Percentiles rank a stretch among this genome's conserved stretches.
Conservation (phyloP, 805 yeast species). For the Ogataea corticis region DNA sequence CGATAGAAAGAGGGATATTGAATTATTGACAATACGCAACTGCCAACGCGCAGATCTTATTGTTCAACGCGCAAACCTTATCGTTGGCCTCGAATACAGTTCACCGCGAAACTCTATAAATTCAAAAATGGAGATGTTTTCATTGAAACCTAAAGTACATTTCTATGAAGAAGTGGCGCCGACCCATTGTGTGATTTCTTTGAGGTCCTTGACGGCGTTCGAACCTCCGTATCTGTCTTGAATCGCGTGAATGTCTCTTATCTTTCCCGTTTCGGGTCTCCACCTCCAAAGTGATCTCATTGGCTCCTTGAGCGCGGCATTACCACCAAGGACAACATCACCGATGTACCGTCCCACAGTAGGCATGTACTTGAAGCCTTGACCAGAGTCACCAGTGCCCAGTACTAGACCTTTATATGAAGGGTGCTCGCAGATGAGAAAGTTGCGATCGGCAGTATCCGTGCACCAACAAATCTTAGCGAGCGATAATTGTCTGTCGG, state of each 20-base stretch:
- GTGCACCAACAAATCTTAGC: slow-evolving; percentile 40
- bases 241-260: slow-evolving; percentile 29
- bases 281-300: slow-evolving; percentile 34
- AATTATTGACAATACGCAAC: too few relatives aligned
- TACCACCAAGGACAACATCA: slow-evolving; percentile 33
- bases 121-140: too few relatives aligned
- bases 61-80: too few relatives aligned
- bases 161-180: background rate
- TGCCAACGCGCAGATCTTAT: too few relatives aligned
- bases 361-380: slow-evolving; percentile 46
- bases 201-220: slow-evolving; percentile 21
- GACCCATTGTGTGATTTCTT: slow-evolving; percentile 7
- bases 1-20: too few relatives aligned
- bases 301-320: slow-evolving; percentile 26
- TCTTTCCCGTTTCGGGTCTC: slow-evolving; percentile 37
- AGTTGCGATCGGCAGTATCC: slow-evolving; percentile 41
- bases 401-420: slow-evolving; percentile 32
- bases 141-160: too few relatives aligned
- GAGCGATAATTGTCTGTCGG: slow-evolving; percentile 32
- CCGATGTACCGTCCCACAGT: slow-evolving; percentile 43
- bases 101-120: too few relatives aligned
- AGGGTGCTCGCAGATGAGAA: slow-evolving; percentile 41
- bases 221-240: slow-evolving; percentile 25
- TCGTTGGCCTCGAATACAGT: too few relatives aligned
- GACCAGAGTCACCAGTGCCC: slow-evolving; percentile 50